A percentile compares a stretch with the other conserved stretches of the same genome.
phyloP scores from a whole-genome alignment of 1,284 basidiomycete genomes.

The Schizophyllum commune region DNA sequence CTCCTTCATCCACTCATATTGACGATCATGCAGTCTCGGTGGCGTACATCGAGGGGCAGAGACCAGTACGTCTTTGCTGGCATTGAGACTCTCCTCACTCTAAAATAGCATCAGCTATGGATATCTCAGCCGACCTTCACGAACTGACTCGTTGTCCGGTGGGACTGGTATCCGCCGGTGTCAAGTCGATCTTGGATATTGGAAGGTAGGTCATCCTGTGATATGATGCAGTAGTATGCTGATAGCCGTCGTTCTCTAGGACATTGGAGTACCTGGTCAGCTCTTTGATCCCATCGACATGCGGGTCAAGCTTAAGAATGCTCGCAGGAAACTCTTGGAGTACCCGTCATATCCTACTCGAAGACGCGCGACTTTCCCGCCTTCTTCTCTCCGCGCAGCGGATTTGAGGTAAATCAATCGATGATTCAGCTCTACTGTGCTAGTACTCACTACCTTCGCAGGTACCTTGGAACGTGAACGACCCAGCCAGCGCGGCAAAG shows the following conservation, averaged over 20 bases:
- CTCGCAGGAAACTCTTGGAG: constrained; percentile 87
- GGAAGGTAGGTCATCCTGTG: constrained; percentile 53
- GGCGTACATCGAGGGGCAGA: constrained; percentile 95
- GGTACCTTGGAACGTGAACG: constrained; percentile 64
- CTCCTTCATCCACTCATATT: background rate
- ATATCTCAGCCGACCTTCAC: constrained; percentile 87
- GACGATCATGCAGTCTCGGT: constrained; percentile 46
- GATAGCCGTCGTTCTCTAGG: constrained; percentile 24
- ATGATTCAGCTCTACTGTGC: background rate
- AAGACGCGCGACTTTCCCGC: constrained; percentile 82
- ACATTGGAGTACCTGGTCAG: constrained; percentile 90
- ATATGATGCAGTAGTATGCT: constrained; percentile 6
- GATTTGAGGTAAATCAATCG: constrained; percentile 67
- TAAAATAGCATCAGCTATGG: constrained; percentile 59
- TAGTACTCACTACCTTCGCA: constrained; percentile 18
- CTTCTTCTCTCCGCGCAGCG: constrained; percentile 85
- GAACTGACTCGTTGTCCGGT: constrained; percentile 83
- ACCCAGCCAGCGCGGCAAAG: constrained; percentile 57
- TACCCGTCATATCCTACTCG: constrained; percentile 83
- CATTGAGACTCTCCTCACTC: background rate
- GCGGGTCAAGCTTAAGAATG: constrained; percentile 1
- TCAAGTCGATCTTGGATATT: constrained; percentile 95
- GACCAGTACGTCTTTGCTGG: constrained; percentile 45
- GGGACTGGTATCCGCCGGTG: constrained; percentile 88
- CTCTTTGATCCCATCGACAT: background rate